Conservation (phyloP, 306 rosid species). For the Quercus parvula region DNA sequence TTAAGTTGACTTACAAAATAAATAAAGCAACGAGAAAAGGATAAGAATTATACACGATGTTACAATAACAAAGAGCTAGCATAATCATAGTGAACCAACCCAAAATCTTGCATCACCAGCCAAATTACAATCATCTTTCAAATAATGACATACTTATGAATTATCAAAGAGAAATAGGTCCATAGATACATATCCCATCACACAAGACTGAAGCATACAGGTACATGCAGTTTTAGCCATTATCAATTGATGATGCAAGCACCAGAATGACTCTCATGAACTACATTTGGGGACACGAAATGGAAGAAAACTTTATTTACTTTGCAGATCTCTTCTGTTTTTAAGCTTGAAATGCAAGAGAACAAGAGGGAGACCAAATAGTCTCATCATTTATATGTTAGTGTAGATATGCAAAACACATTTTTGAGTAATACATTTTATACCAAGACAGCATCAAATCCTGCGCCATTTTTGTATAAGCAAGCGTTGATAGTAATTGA, state of each 20-base stretch:
- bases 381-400: background rate
- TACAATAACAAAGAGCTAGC: background rate
- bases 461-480: background rate
- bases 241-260: background rate
- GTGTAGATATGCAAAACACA: constrained; percentile 1
- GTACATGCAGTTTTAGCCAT: background rate
- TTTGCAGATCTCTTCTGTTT: background rate
- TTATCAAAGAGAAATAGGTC: background rate
- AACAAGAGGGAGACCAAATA: background rate
- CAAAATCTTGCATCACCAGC: background rate
- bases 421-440: background rate
- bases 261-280: background rate
- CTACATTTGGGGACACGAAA: background rate
- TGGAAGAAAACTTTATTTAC: background rate
- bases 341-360: background rate
- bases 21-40: background rate
- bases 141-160: background rate
- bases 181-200: background rate
- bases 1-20: constrained; percentile 1
- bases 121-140: background rate
- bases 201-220: background rate
- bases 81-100: background rate
- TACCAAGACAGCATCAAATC: background rate
- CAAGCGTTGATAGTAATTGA: background rate
- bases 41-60: background rate